These are phyloP conservation scores for Colletotrichum higginsianum DNA, from an alignment of 2,329 filamentous ascomycete genomes.

Conservation along the genomic window DNA sequence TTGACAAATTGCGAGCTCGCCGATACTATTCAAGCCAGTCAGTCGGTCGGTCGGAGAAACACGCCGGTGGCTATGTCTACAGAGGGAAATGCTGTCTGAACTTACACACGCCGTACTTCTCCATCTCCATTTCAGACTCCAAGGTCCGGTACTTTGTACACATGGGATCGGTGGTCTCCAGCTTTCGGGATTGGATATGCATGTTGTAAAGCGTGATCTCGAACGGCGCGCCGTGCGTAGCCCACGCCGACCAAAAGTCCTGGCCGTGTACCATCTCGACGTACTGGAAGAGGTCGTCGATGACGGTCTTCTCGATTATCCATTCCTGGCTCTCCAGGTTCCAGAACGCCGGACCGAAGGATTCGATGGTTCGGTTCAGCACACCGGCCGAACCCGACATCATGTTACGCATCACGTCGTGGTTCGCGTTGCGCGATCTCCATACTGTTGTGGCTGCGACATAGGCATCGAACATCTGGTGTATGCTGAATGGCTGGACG, in stretches of 20 bases:
- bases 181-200: constrained; percentile 27
- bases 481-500: constrained; percentile 28
- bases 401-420: constrained; percentile 4
- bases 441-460: constrained; percentile 25
- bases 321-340: constrained; percentile 32
- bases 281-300: constrained; percentile 19
- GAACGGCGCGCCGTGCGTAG: constrained; percentile 13
- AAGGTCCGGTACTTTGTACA: constrained; percentile 22
- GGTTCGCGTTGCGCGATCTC: constrained; percentile 11
- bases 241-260: constrained; percentile 35
- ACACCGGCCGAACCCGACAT: constrained; percentile 1
- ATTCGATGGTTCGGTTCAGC: neutral
- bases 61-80: too few species aligned
- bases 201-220: constrained; percentile 32
- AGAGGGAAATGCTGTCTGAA: neutral
- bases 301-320: constrained; percentile 22
- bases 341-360: constrained; percentile 22
- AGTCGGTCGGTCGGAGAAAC: neutral
- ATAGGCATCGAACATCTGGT: constrained; percentile 20
- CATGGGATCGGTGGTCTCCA: constrained; percentile 23
- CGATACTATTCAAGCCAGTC: neutral
- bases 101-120: constrained; percentile 27
- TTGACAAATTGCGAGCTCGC: neutral
- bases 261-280: constrained; percentile 6
- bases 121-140: constrained; percentile 27